phyloP scores from a whole-genome alignment of 768 basidiomycete genomes.

The Suillus discolor region DNA sequence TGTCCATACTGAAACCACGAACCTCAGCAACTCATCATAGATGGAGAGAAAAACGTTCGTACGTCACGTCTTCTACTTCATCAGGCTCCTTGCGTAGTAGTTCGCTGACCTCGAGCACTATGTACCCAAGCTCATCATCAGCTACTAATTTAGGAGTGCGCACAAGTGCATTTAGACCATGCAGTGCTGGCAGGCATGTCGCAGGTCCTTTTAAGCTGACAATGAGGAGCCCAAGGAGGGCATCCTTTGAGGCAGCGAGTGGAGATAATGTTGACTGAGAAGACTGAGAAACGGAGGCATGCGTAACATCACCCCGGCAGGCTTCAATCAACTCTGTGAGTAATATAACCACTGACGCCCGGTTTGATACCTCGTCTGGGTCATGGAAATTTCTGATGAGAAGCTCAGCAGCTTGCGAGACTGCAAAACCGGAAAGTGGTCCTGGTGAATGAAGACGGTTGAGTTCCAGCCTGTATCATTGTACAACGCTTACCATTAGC shows the following conservation, averaged over 20 bases:
- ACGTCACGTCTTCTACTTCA: constrained; percentile 59
- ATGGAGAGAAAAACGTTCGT: constrained; percentile 9
- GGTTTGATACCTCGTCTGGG: constrained; percentile 67
- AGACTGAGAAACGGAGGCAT: constrained; percentile 11
- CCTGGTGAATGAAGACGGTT: constrained; percentile 43
- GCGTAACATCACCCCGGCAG: constrained; percentile 44
- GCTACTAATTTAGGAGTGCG: constrained; percentile 63
- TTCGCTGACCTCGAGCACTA: constrained; percentile 77
- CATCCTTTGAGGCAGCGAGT: constrained; percentile 71
- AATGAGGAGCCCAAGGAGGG: constrained; percentile 65
- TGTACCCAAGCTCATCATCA: constrained; percentile 74
- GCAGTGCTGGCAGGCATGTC: constrained; percentile 61
- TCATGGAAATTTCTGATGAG: constrained; percentile 75
- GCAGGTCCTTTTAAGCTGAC: constrained; percentile 56
- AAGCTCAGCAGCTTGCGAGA: constrained; percentile 72
- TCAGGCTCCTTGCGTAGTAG: constrained; percentile 52
- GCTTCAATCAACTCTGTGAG: constrained; percentile 68
- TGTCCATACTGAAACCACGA: constrained; percentile 47
- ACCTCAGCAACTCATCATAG: neutral
- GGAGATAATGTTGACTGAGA: constrained; percentile 33
- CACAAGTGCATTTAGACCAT: constrained; percentile 67
- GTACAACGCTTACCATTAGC: constrained; percentile 59
- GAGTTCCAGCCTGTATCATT: constrained; percentile 1
- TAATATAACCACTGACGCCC: constrained; percentile 65
- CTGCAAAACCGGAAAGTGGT: constrained; percentile 64